phyloP scores from a whole-genome alignment of 495 filamentous ascomycete genomes.

The Penicillium steckii region DNA sequence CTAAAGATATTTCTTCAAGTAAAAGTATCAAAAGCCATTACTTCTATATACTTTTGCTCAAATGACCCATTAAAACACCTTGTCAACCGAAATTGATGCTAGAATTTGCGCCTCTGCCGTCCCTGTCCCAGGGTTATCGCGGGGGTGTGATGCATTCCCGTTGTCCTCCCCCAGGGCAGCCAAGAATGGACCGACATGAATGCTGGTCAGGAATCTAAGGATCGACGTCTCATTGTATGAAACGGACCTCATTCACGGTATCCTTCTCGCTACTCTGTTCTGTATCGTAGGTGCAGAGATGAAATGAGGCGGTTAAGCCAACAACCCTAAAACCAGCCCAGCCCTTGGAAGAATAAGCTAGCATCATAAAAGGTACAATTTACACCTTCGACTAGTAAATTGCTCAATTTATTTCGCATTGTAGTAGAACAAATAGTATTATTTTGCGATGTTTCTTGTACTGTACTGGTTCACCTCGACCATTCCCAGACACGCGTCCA shows the following conservation, averaged over 20 bases:
- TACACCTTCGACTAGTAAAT: no score
- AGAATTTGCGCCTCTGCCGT: neutral
- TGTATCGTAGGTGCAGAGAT: no score
- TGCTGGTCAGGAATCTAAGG: constrained; percentile 20
- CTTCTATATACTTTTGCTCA: neutral
- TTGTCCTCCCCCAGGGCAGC: constrained; percentile 14
- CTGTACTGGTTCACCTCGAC: neutral
- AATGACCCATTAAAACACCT: neutral
- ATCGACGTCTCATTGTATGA: constrained; percentile 17
- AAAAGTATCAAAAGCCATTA: no score
- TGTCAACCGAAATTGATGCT: neutral
- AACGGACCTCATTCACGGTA: no score
- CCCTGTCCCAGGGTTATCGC: neutral
- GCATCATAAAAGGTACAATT: no score
- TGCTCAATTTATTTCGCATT: neutral
- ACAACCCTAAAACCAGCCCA: no score
- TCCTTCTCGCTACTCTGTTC: no score
- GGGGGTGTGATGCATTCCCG: constrained; percentile 20
- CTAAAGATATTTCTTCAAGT: no score
- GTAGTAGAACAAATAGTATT: neutral
- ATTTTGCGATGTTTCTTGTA: neutral
- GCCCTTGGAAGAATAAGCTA: no score
- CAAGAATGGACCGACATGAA: constrained; percentile 27
- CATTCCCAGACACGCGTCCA: constrained; percentile 35
- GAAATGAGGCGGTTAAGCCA: no score